Evolutionary conservation across 2,329 filamentous ascomycete species (phyloP), one percentile per base, ranked within the genome.

Genomic region (Thielaviopsis musarum): DNA sequence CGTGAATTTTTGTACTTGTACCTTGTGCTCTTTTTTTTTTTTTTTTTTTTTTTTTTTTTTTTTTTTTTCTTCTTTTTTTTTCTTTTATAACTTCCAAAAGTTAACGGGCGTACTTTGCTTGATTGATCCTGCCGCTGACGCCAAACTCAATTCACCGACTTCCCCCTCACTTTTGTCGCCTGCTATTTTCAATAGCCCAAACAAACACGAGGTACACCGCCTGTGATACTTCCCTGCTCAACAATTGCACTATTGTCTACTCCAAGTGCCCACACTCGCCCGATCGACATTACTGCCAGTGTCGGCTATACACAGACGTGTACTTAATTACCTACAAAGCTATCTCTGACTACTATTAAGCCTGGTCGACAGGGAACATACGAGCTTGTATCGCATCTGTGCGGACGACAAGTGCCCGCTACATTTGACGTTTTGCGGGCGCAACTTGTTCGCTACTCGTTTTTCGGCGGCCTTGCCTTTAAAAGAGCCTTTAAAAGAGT

Each of bases 151-250:
- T 41, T 41, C 2, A 17, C 34, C 34, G 15, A 41, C 54, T 56
- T 56, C 22, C 55, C n/a, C 55, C 55, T 52, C 45, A 57, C 49
- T 52, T 34, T 34, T 56, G 17, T n/a, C 54, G 48, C 38, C 24
- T 49, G 54, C 2, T 17, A 4, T n/a, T 45, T n/a, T 5, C 38
- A 45, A n/a, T n/a, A 45, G n/a, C 3, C 26, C 41, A 15, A 19
- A 48, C 41, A 7, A 6, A 6, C 41, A n/a, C 41, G 12, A 17
- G 5, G 9, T 1, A 45, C 13, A 10, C 45, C 45, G 45, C 45
- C n/a, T 49, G 45, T 49, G 45, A 21, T 21, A 49, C n/a, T 21
- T 49, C 17, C 38, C 17, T 45, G 38, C 38, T 49, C 45, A 49
- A 9, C 45, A 49, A 21, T 21, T n/a, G 19, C 45, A 21, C n/a